A percentile compares a stretch with the other conserved stretches of the same genome.
phyloP scores from a whole-genome alignment of 169 alveolate genomes.

The Neospora caninum region DNA sequence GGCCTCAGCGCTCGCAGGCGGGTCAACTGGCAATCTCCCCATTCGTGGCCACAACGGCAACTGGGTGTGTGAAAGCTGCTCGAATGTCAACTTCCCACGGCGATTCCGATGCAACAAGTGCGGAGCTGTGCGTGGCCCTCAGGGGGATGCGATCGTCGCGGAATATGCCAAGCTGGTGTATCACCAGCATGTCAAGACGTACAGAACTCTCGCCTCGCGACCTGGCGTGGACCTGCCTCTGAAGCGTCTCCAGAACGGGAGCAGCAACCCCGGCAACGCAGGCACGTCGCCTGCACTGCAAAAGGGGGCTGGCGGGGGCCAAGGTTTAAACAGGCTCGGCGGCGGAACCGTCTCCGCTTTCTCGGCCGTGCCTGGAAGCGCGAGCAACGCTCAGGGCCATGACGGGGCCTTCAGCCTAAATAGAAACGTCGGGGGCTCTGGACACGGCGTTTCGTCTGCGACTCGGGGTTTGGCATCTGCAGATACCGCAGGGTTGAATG shows the following conservation, averaged over 20 bases:
- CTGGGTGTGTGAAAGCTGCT: constrained; percentile 79
- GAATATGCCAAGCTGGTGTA: constrained; percentile 80
- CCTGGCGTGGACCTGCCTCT: constrained; percentile 55
- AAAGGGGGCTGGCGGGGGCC: not conserved
- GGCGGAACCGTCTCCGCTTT: too few relatives aligned
- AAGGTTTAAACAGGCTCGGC: too few relatives aligned
- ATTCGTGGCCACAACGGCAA: constrained; percentile 78
- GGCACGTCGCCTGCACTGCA: not conserved
- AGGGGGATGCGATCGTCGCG: constrained; percentile 78
- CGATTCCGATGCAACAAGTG: constrained; percentile 81
- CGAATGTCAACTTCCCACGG: constrained; percentile 80
- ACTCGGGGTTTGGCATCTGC: not conserved
- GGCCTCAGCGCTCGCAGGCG: not conserved
- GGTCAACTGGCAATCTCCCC: constrained; percentile 63
- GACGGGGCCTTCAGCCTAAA: not conserved
- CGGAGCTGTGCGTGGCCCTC: constrained; percentile 71
- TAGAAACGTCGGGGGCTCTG: not conserved
- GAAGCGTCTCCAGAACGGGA: constrained; percentile 44
- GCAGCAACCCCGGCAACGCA: not conserved
- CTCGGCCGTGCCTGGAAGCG: not conserved
- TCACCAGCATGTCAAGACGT: constrained; percentile 73
- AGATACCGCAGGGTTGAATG: not conserved
- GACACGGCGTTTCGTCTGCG: not conserved
- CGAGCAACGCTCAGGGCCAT: not conserved
- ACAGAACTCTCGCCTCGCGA: constrained; percentile 53